Evolutionary conservation across 2,329 filamentous ascomycete genomes (phyloP).

Genomic region (Zymoseptoria pseudotritici): DNA sequence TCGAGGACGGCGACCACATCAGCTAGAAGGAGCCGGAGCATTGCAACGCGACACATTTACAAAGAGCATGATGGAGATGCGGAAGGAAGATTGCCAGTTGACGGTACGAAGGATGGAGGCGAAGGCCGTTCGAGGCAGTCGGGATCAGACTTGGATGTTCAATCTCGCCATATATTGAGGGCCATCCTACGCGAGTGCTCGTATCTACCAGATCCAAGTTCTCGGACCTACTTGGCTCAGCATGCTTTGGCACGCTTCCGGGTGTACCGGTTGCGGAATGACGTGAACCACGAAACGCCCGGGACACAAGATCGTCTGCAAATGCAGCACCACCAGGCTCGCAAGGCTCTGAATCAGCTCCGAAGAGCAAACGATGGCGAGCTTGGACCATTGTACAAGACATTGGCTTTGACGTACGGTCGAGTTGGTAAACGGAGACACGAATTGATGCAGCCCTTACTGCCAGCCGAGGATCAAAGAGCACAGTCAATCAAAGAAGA

Average conservation of each 20-base stretch:
- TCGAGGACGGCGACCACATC: neutral
- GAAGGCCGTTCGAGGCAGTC: neutral
- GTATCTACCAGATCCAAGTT: conserved; percentile 53
- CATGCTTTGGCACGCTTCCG: conserved; percentile 45
- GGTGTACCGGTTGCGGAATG: conserved; percentile 7
- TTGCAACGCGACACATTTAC: neutral
- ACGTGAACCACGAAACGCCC: conserved; percentile 2
- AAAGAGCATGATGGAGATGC: neutral
- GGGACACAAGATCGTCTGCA: conserved; percentile 8
- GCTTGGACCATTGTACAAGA: conserved; percentile 41
- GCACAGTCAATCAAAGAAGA: neutral
- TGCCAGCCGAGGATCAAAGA: conserved; percentile 5
- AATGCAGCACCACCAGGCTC: conserved; percentile 26
- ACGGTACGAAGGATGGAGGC: neutral
- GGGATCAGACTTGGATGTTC: neutral
- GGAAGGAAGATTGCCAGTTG: too few species aligned
- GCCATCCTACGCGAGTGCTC: conserved; percentile 51
- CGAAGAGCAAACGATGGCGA: conserved; percentile 51
- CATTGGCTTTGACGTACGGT: conserved; percentile 51
- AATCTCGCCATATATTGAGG: conserved; percentile 44
- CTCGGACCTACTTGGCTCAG: conserved; percentile 43
- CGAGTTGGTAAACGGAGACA: conserved; percentile 47
- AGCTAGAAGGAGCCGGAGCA: neutral
- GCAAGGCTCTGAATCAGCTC: conserved; percentile 40
- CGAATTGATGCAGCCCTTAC: conserved; percentile 34